phyloP scores from a whole-genome alignment of 768 basidiomycete species.

The Harrya chromipes region DNA sequence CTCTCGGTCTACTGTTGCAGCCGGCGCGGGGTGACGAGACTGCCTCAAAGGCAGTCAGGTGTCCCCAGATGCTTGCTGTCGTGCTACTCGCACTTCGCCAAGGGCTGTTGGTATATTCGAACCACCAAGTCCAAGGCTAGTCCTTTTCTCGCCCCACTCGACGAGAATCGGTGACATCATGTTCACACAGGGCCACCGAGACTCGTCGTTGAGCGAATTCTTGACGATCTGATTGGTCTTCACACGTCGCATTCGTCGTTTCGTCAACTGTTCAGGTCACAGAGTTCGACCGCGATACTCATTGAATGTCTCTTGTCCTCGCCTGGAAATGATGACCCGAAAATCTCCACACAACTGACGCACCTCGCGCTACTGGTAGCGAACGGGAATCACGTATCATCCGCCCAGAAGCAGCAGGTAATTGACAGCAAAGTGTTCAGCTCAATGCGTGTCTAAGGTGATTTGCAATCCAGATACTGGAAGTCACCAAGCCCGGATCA shows the following conservation, averaged over 20 bases:
- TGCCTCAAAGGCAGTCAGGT: constrained; percentile 38
- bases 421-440: neutral
- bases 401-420: constrained; percentile 74
- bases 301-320: constrained; percentile 61
- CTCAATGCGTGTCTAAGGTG: constrained; percentile 4
- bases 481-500: constrained; percentile 43
- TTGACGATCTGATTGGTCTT: constrained; percentile 67
- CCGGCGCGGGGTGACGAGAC: constrained; percentile 15
- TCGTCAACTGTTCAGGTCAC: constrained; percentile 70
- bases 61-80: constrained; percentile 68
- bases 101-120: constrained; percentile 41
- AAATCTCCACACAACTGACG: constrained; percentile 61
- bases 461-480: constrained; percentile 46
- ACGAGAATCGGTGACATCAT: neutral
- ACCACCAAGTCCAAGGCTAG: constrained; percentile 18
- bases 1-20: constrained; percentile 69
- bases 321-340: constrained; percentile 6
- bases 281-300: constrained; percentile 64
- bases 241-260: constrained; percentile 65
- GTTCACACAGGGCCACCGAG: constrained; percentile 21
- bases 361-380: constrained; percentile 70
- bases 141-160: neutral
- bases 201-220: constrained; percentile 32
- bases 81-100: constrained; percentile 67
- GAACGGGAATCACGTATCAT: constrained; percentile 57